A percentile compares a stretch with the other conserved stretches of the same genome.
phyloP scores from a whole-genome alignment of 179 eudicot species.

The Gypsophila paniculata region DNA sequence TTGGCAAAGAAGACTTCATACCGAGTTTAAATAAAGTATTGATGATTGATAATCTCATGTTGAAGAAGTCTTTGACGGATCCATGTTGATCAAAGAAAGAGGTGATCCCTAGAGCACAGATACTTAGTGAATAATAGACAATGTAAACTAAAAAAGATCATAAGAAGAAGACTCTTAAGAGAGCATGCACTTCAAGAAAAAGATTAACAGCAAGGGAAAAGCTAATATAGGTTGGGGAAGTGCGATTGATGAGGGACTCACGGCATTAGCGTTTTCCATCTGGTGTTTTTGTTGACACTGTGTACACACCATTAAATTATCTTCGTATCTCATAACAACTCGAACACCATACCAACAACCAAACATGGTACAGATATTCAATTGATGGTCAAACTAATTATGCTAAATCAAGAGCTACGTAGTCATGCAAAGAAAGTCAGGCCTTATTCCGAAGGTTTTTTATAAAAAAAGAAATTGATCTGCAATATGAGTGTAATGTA shows the following conservation, averaged over 20 bases:
- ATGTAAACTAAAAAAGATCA: not conserved
- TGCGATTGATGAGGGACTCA: not conserved
- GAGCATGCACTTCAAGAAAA: not conserved
- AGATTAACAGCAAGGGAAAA: not conserved
- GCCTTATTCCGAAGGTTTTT: not conserved
- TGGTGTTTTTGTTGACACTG: not conserved
- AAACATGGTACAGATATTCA: not conserved
- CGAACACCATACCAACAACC: not conserved
- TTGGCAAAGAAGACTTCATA: constrained; percentile 75
- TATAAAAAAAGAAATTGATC: not conserved
- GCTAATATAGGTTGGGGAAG: not conserved
- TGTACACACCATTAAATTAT: not conserved
- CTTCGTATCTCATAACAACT: not conserved
- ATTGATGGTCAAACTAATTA: no score
- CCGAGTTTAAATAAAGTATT: constrained; percentile 60
- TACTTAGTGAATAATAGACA: not conserved
- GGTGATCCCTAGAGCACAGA: constrained; percentile 56
- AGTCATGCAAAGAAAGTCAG: no score
- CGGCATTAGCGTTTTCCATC: not conserved
- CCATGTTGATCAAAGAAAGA: constrained; percentile 70
- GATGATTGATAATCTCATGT: constrained; percentile 49
- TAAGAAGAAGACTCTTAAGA: not conserved
- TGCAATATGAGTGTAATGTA: not conserved
- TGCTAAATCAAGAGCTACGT: no score
- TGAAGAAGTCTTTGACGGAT: constrained; percentile 49